Percentiles rank a stretch among this genome's conserved stretches.
phyloP scores from a whole-genome alignment of 768 basidiomycete genomes.

The Leccinum olivaceopallidum region DNA sequence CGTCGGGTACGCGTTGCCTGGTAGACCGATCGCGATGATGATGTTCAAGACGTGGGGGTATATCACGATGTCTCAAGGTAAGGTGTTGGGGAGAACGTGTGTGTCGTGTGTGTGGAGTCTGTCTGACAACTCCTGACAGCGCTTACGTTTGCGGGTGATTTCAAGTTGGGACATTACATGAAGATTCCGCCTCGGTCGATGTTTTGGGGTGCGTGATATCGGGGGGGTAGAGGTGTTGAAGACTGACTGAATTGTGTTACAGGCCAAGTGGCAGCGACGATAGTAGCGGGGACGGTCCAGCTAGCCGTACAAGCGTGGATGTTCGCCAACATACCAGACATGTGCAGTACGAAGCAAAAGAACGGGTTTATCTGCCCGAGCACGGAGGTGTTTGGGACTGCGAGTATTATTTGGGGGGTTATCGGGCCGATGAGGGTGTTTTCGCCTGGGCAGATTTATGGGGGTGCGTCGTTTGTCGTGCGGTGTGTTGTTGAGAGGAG shows the following conservation, averaged over 20 bases:
- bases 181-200: constrained; percentile 66
- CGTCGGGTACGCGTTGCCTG: constrained; percentile 55
- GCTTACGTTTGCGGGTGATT: constrained; percentile 66
- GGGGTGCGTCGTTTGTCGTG: constrained; percentile 29
- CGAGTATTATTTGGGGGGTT: constrained; percentile 80
- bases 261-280: constrained; percentile 59
- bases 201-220: constrained; percentile 47
- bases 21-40: constrained; percentile 77
- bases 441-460: constrained; percentile 63
- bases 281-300: constrained; percentile 68
- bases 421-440: constrained; percentile 75
- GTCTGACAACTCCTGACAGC: constrained; percentile 32
- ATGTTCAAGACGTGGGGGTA: constrained; percentile 78
- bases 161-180: constrained; percentile 79
- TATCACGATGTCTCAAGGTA: constrained; percentile 54
- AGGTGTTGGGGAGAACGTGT: neutral
- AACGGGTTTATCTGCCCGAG: constrained; percentile 69
- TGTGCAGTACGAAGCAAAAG: constrained; percentile 30
- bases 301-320: constrained; percentile 68
- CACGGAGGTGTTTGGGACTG: constrained; percentile 76
- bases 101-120: neutral
- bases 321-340: constrained; percentile 42
- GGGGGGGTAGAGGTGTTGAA: neutral
- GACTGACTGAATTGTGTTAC: neutral
- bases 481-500: neutral